phyloP scores from a whole-genome alignment of 225 moss, liverwort and hornwort genomes.

The Bryoerythrophyllum caledonicum region DNA sequence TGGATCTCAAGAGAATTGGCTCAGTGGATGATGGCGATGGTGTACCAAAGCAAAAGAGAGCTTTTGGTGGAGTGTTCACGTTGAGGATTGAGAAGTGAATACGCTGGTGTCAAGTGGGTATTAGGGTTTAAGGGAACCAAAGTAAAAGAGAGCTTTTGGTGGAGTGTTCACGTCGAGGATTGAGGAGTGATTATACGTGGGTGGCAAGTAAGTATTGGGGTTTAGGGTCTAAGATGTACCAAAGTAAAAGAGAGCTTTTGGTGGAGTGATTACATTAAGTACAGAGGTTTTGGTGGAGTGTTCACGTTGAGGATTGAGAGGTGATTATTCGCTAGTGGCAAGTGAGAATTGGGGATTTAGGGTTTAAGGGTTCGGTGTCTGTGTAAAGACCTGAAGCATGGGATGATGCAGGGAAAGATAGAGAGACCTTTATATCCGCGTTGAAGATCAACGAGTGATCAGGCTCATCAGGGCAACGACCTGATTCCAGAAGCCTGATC shows the following conservation, averaged over 20 bases:
- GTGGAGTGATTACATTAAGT: not conserved
- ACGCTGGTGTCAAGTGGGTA: not conserved
- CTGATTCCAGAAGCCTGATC: not conserved
- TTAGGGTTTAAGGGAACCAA: not conserved
- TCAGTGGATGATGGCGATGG: not conserved
- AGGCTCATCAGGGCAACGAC: not conserved
- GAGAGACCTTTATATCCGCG: not conserved
- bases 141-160: not conserved
- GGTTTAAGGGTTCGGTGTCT: not conserved
- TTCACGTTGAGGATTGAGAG: not conserved
- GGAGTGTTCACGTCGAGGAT: not conserved
- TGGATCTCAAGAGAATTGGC: not conserved
- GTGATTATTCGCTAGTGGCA: not conserved
- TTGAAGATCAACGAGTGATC: too few species aligned
- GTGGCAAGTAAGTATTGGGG: not conserved
- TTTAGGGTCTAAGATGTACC: not conserved
- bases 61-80: not conserved
- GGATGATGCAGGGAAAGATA: not conserved
- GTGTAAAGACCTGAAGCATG: not conserved
- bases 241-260: not conserved
- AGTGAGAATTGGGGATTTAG: not conserved
- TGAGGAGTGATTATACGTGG: not conserved
- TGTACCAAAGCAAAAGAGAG: not conserved
- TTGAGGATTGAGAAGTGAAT: not conserved
- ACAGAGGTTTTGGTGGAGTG: not conserved